Conservation (phyloP, 139 green algal genomes). For the Closterium sp. region DNA sequence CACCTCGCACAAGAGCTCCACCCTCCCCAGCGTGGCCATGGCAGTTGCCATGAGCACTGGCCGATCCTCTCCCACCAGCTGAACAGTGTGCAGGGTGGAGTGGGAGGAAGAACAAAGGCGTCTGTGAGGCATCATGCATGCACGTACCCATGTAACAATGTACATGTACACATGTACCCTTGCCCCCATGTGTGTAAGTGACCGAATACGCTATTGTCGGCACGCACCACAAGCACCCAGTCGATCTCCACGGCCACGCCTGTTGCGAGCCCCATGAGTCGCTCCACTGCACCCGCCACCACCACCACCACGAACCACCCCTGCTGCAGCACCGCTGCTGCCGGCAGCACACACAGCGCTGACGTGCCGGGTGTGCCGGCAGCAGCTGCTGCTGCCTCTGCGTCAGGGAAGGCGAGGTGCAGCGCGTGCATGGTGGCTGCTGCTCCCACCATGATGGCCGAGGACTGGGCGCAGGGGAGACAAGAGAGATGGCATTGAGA, state of each 20-base stretch:
- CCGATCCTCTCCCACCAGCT: slow-evolving; percentile 48
- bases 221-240: slow-evolving; percentile 48
- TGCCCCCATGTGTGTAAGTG: too few species aligned
- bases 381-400: background rate
- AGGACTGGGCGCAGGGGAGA: background rate
- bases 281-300: slow-evolving; percentile 42
- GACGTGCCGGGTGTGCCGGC: background rate
- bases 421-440: background rate
- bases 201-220: too few species aligned
- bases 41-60: slow-evolving; percentile 50
- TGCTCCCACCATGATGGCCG: background rate
- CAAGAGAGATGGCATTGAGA: too few species aligned
- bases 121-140: background rate
- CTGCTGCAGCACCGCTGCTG: slow-evolving; percentile 5
- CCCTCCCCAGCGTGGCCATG: slow-evolving; percentile 41
- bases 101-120: background rate
- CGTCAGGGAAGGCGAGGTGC: background rate
- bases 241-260: slow-evolving; percentile 52
- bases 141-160: too few species aligned
- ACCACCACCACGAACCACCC: slow-evolving; percentile 41
- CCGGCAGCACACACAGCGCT: background rate
- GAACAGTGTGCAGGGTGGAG: background rate
- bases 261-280: slow-evolving; percentile 33
- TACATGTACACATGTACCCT: too few species aligned
- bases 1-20: slow-evolving; percentile 51